Conservation (phyloP, 257 asterid species). For the Osmanthus fragrans region DNA sequence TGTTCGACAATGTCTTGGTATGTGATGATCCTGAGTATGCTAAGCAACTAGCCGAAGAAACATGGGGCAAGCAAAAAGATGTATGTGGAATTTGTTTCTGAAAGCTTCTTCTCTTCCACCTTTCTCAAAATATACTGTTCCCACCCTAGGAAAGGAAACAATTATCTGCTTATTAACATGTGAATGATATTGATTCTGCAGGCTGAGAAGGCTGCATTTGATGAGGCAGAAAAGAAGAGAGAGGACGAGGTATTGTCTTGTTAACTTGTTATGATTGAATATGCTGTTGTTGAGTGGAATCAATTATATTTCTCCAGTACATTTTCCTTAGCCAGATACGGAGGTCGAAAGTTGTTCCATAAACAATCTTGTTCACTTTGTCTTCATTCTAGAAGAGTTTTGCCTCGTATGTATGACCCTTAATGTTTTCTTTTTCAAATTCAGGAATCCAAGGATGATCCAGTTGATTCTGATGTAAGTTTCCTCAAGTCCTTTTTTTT, state of each 20-base stretch:
- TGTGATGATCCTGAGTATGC: conserved; percentile 90
- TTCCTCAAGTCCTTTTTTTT: not conserved
- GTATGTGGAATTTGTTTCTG: conserved; percentile 43
- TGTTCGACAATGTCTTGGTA: conserved; percentile 86
- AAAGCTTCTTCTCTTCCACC: not conserved
- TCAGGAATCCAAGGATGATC: conserved; percentile 36
- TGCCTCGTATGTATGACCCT: too few relatives aligned
- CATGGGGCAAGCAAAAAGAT: conserved; percentile 97
- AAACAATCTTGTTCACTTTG: too few relatives aligned
- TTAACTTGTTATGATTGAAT: not conserved
- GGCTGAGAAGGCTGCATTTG: conserved; percentile 96
- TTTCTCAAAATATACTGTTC: not conserved
- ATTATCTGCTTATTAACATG: not conserved
- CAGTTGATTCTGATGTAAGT: conserved; percentile 44
- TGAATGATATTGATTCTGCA: conserved; percentile 32
- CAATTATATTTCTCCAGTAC: too few relatives aligned
- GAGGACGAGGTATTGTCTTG: conserved; percentile 70
- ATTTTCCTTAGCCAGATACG: too few relatives aligned
- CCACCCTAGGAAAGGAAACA: not conserved
- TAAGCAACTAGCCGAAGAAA: conserved; percentile 75
- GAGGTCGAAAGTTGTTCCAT: too few relatives aligned
- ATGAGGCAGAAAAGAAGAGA: conserved; percentile 88
- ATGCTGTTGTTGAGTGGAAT: not conserved
- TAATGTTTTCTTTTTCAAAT: not conserved
- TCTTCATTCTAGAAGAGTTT: too few relatives aligned